Evolutionary conservation across 306 rosid species (phyloP).

Genomic region (Casuarina glauca): DNA sequence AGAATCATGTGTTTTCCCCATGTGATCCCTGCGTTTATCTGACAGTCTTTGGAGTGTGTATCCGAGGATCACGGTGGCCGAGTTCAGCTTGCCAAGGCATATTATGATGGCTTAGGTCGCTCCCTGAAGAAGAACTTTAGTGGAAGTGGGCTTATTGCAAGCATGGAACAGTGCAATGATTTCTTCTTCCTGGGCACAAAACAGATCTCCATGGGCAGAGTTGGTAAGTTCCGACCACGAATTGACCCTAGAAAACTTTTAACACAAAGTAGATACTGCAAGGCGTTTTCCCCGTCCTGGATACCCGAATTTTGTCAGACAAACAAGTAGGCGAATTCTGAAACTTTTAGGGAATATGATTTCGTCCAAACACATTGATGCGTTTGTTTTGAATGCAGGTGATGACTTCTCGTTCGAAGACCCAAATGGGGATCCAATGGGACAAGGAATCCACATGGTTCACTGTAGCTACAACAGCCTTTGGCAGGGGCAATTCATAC

Average conservation of each 20-base stretch:
- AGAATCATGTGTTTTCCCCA: too few relatives aligned
- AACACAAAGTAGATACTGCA: too few relatives aligned
- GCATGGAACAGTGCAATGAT: conserved; percentile 93
- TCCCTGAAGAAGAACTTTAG: conserved; percentile 69
- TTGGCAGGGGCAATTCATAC: conserved; percentile 92
- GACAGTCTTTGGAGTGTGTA: conserved; percentile 68
- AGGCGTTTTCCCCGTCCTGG: too few relatives aligned
- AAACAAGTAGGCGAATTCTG: too few relatives aligned
- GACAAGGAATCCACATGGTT: conserved; percentile 89
- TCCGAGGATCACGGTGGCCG: conserved; percentile 76
- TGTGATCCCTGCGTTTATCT: too few relatives aligned
- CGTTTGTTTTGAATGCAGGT: conserved; percentile 31
- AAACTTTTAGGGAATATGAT: too few relatives aligned
- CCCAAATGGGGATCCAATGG: conserved; percentile 91
- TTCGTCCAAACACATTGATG: too few relatives aligned
- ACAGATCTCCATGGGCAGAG: conserved; percentile 69
- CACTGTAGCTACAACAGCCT: conserved; percentile 82
- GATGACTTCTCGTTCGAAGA: conserved; percentile 93
- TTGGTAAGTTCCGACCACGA: conserved; percentile 36
- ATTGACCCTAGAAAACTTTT: too few relatives aligned
- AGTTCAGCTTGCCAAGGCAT: conserved; percentile 74
- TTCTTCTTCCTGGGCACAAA: conserved; percentile 83
- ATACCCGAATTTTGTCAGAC: conserved; percentile 6
- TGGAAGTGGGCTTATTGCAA: conserved; percentile 72
- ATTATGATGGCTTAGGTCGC: conserved; percentile 55